Conservation (phyloP, 805 yeast genomes). For the Saccharomycopsis schoenii region DNA sequence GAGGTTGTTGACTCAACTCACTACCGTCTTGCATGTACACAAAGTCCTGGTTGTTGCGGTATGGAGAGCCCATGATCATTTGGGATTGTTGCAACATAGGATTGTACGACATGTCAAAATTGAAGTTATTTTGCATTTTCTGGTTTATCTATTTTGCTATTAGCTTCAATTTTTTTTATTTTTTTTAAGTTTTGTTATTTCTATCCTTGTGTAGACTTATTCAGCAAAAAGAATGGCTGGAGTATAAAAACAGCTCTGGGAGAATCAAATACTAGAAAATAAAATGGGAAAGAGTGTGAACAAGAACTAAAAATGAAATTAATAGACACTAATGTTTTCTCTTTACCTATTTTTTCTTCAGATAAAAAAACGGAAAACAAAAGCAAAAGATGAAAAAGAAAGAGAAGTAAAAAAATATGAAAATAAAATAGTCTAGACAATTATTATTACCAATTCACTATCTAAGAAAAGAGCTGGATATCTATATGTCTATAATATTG, state of each 20-base stretch:
- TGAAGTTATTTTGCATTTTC: constrained; percentile 8
- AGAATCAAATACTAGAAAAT: neutral
- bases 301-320: neutral
- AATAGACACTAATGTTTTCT: neutral
- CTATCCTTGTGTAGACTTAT: neutral
- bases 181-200: too few relatives aligned
- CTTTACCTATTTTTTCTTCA: neutral
- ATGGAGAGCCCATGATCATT: constrained; percentile 16
- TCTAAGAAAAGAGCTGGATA: neutral
- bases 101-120: constrained; percentile 16
- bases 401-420: neutral
- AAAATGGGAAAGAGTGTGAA: neutral
- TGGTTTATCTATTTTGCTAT: neutral
- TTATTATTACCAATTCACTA: too few relatives aligned
- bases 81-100: constrained; percentile 16
- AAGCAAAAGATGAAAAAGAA: neutral
- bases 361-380: neutral
- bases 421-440: neutral
- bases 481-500: neutral
- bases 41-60: constrained; percentile 3
- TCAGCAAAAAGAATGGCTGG: neutral
- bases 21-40: neutral
- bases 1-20: constrained; percentile 11
- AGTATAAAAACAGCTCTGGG: neutral
- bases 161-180: too few relatives aligned